Conservation (phyloP, 345 rosid species). For the Adansonia digitata region DNA sequence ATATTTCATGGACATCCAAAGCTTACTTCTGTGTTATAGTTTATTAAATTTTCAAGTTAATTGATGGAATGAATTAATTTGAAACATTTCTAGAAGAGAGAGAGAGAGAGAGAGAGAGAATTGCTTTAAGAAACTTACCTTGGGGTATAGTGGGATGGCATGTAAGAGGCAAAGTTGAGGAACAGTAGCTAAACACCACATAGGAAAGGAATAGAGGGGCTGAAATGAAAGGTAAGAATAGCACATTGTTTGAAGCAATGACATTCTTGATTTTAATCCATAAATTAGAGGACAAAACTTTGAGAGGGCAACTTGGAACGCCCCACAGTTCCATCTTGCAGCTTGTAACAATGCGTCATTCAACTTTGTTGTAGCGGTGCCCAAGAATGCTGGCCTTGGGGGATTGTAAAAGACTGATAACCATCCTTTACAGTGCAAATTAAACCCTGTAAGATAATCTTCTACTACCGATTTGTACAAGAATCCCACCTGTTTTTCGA, state of each 20-base stretch:
- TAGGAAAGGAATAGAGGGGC: constrained; percentile 6
- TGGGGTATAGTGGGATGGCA: constrained; percentile 12
- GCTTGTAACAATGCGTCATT: constrained; percentile 30
- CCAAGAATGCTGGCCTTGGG: constrained; percentile 15
- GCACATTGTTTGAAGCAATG: constrained; percentile 6
- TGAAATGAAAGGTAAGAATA: constrained; percentile 8
- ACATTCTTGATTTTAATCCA: neutral
- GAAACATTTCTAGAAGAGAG: neutral
- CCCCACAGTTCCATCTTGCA: constrained; percentile 38
- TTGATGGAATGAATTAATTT: neutral
- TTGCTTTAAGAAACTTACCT: neutral
- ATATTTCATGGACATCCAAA: too few relatives aligned
- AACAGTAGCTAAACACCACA: neutral
- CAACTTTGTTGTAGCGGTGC: constrained; percentile 25
- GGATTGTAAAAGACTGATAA: constrained; percentile 17
- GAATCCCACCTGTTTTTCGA: constrained; percentile 35
- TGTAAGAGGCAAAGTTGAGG: constrained; percentile 11
- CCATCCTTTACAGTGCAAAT: constrained; percentile 36
- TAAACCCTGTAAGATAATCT: constrained; percentile 36
- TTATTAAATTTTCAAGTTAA: neutral
- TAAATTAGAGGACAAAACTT: constrained; percentile 6
- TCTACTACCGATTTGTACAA: constrained; percentile 33
- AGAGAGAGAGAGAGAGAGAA: neutral
- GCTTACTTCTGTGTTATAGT: too few relatives aligned
- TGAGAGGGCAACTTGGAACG: constrained; percentile 8